These are phyloP conservation scores for Naematelia aurantialba DNA, from an alignment of 768 basidiomycete genomes.

Conservation along the genomic window DNA sequence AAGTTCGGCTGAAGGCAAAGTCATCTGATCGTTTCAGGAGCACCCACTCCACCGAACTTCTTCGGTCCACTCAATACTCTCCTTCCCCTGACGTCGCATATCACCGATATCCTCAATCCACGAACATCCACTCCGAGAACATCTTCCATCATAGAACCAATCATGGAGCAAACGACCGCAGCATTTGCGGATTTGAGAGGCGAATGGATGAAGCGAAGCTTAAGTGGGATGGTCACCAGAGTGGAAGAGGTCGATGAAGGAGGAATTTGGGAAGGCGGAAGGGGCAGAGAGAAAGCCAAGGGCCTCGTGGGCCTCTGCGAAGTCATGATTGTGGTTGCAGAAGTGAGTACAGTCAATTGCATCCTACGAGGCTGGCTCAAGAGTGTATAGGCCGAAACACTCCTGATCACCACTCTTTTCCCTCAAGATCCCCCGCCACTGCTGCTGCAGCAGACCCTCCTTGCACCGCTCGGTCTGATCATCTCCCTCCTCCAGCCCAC, in stretches of 20 bases:
- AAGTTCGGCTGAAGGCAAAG: not conserved
- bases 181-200: constrained; percentile 25
- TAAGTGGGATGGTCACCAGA: constrained; percentile 25
- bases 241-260: constrained; percentile 44
- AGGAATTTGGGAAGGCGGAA: constrained; percentile 34
- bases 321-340: constrained; percentile 33
- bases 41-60: constrained; percentile 39
- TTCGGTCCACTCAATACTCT: constrained; percentile 36
- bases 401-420: constrained; percentile 41
- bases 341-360: constrained; percentile 28
- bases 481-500: constrained; percentile 23
- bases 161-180: constrained; percentile 17
- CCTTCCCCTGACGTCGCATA: constrained; percentile 18
- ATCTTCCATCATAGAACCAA: constrained; percentile 11
- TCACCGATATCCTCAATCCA: constrained; percentile 9
- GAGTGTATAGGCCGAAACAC: constrained; percentile 38
- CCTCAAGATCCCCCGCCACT: constrained; percentile 22
- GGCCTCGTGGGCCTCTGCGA: constrained; percentile 32
- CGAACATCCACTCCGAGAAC: constrained; percentile 23
- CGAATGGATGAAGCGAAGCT: constrained; percentile 30
- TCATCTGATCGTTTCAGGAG: constrained; percentile 19
- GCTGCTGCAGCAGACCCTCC: constrained; percentile 23
- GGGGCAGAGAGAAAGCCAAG: constrained; percentile 34
- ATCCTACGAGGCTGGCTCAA: not conserved
- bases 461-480: constrained; percentile 13